These are phyloP conservation scores for Lophiotrema nucula DNA, from an alignment of 495 filamentous ascomycete genomes.

Conservation along the genomic window DNA sequence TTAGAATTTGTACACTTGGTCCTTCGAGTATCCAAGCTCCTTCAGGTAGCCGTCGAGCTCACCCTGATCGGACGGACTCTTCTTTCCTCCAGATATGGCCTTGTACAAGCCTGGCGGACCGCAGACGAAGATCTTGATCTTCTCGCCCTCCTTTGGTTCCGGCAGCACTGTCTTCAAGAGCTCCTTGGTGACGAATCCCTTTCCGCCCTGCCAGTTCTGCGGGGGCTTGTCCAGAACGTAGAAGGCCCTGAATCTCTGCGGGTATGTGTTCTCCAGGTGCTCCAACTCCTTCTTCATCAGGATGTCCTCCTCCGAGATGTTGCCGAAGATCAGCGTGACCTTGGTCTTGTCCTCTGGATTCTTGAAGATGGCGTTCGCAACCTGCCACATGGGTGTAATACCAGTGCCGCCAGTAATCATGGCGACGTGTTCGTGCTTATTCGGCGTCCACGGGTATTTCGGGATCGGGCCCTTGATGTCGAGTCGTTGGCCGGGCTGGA, in stretches of 20 bases:
- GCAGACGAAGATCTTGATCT: constrained; percentile 91
- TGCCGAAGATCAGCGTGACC: constrained; percentile 90
- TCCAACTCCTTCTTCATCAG: constrained; percentile 80
- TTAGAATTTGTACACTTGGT: constrained; percentile 99
- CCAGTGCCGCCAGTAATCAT: constrained; percentile 93
- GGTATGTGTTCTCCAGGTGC: constrained; percentile 84
- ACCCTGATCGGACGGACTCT: constrained; percentile 85
- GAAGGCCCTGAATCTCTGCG: constrained; percentile 87
- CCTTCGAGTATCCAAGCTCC: constrained; percentile 85
- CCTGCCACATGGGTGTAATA: constrained; percentile 92
- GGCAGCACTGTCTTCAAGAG: constrained; percentile 88
- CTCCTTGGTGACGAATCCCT: constrained; percentile 82
- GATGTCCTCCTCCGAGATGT: constrained; percentile 81
- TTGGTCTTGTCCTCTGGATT: constrained; percentile 96
- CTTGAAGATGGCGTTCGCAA: constrained; percentile 81
- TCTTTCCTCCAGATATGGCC: constrained; percentile 83
- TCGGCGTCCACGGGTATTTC: constrained; percentile 87
- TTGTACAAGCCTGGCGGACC: constrained; percentile 93
- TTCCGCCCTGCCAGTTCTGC: constrained; percentile 69
- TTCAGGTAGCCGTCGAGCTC: constrained; percentile 80
- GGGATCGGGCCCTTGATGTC: constrained; percentile 92
- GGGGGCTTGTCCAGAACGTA: constrained; percentile 88
- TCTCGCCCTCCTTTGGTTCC: constrained; percentile 76
- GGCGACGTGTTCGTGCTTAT: constrained; percentile 94
- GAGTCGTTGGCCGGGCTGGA: constrained; percentile 75